Evolutionary conservation across 768 basidiomycete species (phyloP), one percentile per base, ranked within the genome.

Genomic region (Mycena crocata): DNA sequence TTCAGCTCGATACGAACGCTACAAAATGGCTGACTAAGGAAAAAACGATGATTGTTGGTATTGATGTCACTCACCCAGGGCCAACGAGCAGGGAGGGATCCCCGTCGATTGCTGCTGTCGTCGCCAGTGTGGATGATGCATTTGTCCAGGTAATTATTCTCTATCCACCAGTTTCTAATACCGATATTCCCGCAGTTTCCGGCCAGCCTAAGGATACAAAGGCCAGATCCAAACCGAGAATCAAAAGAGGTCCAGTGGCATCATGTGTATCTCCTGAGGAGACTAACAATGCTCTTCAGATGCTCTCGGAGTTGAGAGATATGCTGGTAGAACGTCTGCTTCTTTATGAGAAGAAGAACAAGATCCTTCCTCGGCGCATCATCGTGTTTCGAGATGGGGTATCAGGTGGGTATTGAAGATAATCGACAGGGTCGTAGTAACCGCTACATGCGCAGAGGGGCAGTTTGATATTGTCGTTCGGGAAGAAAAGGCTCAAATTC

Each of bases 21-120:
- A 87, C 90, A 84, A 71, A 66, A 39, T 94, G 93, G 93, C 78
- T 94, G 50, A 86, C 76, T 1, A 86, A 86, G 75, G 82, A 84
- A 69, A 84, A 84, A 57, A 94, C 93, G 13, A 95, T 95, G 90
- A 79, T 95, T 73, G 89, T 95, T 4, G 94, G 94, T 0, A 92
- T 93, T 68, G 93, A 95, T 72, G 92, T 93, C 0, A 94, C 92
- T 0, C 93, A 95, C 68, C 92, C 93, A 5, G 86, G 91, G 2
- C 90, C 91, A 1, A 84, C 79, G 8, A 91, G 90, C 68, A 75
- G 81, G 55, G 83, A 83, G 3, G 94, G 93, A 3, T 90, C 93
- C 1, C 94, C 94, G 3, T 93, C 92, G 0, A 91, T 95, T 46
- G 92, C 92, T 0, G 93, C 93, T 0, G 90, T 95, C 13, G 94